A percentile compares a stretch with the other conserved stretches of the same genome.
Evolutionary conservation across 2,329 filamentous ascomycete species (phyloP).

Genomic region (Incumbomyces lentus): DNA sequence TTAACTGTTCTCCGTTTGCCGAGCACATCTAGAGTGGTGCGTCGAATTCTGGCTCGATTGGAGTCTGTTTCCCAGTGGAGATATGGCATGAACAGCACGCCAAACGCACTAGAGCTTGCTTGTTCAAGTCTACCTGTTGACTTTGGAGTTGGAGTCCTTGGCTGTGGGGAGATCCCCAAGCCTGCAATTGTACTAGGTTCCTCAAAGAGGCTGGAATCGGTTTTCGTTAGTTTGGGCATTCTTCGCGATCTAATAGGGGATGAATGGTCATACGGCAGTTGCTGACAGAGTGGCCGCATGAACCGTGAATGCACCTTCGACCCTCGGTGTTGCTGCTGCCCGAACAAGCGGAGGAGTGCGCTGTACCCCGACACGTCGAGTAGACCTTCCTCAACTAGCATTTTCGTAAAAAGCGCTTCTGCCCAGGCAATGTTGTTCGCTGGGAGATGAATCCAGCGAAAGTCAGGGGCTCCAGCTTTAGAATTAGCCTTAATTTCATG

Average conservation of each 20-base stretch:
- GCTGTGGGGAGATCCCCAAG: not conserved
- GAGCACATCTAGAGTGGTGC: conserved; percentile 41
- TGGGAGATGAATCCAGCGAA: conserved; percentile 40
- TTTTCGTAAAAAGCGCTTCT: conserved; percentile 53
- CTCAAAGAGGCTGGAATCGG: not conserved
- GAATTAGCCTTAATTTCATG: conserved; percentile 33
- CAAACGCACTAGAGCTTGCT: conserved; percentile 7
- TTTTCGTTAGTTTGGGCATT: not conserved
- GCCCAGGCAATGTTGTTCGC: conserved; percentile 51
- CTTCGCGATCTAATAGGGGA: not conserved
- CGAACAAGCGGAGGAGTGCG: conserved; percentile 30
- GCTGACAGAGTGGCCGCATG: conserved; percentile 14
- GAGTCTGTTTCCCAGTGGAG: conserved; percentile 54
- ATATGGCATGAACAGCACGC: conserved; percentile 48
- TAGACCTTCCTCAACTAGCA: conserved; percentile 52
- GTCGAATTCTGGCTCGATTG: conserved; percentile 40
- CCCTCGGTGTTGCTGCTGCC: conserved; percentile 22
- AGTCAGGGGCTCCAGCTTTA: conserved; percentile 28
- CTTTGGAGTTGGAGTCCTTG: not conserved
- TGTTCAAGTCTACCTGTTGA: not conserved
- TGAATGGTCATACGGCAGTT: not conserved
- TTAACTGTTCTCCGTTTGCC: not conserved
- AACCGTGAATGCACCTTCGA: conserved; percentile 25
- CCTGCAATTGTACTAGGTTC: not conserved
- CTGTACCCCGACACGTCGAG: conserved; percentile 56